phyloP scores from a whole-genome alignment of 768 basidiomycete species.

The Lactarius sp. region DNA sequence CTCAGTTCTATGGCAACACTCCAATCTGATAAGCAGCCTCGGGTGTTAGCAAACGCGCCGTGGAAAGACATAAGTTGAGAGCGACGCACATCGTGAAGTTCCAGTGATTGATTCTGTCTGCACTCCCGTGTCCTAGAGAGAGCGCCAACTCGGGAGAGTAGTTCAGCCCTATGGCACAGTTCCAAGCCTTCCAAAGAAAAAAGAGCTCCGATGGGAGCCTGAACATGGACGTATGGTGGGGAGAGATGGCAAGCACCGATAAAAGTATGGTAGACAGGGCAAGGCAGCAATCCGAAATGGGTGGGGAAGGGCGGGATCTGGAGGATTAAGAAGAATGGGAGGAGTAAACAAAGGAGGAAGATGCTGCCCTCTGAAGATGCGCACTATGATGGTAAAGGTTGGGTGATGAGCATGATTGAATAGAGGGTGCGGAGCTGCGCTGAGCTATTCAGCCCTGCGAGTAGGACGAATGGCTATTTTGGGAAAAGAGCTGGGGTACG shows the following conservation, averaged over 20 bases:
- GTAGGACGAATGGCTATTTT: too few species aligned
- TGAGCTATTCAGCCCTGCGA: too few species aligned
- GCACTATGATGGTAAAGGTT: too few species aligned
- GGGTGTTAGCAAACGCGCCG: background rate
- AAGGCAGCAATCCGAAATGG: slow-evolving; percentile 5
- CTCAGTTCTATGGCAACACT: background rate
- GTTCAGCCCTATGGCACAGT: background rate
- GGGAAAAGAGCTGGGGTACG: too few species aligned
- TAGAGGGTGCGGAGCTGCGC: too few species aligned
- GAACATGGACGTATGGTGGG: too few species aligned
- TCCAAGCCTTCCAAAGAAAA: slow-evolving; percentile 6
- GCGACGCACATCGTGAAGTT: slow-evolving; percentile 12
- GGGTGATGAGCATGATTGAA: too few species aligned
- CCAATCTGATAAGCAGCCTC: background rate
- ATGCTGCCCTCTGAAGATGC: background rate
- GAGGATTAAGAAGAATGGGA: background rate
- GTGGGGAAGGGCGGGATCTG: slow-evolving; percentile 9
- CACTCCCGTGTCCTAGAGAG: background rate
- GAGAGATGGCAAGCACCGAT: slow-evolving; percentile 13
- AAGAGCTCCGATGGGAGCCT: slow-evolving; percentile 3
- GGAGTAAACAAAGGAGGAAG: background rate
- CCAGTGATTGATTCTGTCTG: background rate
- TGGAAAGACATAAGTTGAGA: background rate
- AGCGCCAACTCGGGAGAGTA: background rate
- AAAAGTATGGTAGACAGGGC: slow-evolving; percentile 1